A percentile compares a stretch with the other conserved stretches of the same genome.
phyloP scores from a whole-genome alignment of 2,329 filamentous ascomycete species.

The Atkinsonella hypoxylon region DNA sequence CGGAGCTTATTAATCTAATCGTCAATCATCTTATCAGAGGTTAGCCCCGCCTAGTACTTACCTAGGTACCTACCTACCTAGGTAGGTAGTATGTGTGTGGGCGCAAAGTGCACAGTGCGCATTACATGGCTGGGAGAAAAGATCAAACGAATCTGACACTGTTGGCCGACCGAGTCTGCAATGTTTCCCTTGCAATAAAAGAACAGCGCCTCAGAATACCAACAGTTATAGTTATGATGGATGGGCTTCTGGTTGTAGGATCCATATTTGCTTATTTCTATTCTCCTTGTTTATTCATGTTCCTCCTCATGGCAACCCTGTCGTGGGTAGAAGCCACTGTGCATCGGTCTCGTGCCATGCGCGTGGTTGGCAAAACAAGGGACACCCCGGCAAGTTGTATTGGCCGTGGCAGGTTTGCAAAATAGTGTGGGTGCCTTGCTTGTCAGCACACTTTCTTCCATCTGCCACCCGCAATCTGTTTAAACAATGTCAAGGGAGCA shows the following conservation, averaged over 20 bases:
- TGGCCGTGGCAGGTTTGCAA: background rate
- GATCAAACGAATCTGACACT: background rate
- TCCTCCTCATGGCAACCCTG: background rate
- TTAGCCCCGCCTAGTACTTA: no score
- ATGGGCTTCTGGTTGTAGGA: background rate
- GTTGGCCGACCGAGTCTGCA: background rate
- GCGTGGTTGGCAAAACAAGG: background rate
- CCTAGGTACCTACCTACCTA: no score
- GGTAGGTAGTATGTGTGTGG: background rate
- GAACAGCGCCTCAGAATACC: no score
- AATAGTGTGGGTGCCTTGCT: background rate
- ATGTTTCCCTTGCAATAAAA: no score
- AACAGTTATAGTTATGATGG: background rate
- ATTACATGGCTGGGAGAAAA: background rate
- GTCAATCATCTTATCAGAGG: background rate
- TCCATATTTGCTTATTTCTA: background rate
- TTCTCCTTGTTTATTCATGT: background rate
- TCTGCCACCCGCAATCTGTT: no score
- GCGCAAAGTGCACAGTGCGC: constrained; percentile 1
- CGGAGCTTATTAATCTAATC: background rate
- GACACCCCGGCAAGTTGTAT: background rate
- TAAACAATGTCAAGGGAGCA: no score
- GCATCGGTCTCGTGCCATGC: background rate
- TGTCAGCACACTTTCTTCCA: background rate
- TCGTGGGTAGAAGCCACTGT: background rate